Percentiles rank a stretch among this genome's conserved stretches.
Evolutionary conservation across 2,329 filamentous ascomycete species (phyloP).

Genomic region (Cryphonectria japonica): DNA sequence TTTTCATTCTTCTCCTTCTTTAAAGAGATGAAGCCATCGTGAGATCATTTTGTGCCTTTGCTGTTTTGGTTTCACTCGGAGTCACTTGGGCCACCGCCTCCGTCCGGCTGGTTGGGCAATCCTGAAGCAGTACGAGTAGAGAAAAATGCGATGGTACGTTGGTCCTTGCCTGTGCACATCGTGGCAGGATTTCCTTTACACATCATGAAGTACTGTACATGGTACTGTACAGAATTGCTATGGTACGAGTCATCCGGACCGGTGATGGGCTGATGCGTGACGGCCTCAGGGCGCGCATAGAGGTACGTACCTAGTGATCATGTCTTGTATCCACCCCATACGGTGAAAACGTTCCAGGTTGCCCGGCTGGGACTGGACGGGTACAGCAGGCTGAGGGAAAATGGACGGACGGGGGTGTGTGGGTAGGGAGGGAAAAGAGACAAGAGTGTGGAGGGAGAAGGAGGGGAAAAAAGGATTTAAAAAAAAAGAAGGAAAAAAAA

Average conservation of each 20-base stretch:
- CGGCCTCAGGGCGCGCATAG: not conserved
- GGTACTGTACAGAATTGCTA: not conserved
- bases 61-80: not conserved
- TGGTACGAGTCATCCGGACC: slow-evolving; percentile 32
- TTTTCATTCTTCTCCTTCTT: not conserved
- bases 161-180: not conserved
- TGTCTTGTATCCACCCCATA: not conserved
- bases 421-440: not conserved
- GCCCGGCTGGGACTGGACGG: not conserved
- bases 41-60: not conserved
- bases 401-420: not conserved
- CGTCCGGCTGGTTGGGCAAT: not conserved
- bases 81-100: not conserved
- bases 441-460: not conserved
- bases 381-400: slow-evolving; percentile 4
- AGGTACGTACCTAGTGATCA: not conserved
- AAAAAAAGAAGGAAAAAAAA: slow-evolving; percentile 5
- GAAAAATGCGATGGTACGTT: not conserved
- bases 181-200: not conserved
- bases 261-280: slow-evolving; percentile 28
- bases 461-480: not conserved
- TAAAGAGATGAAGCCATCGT: slow-evolving; percentile 4
- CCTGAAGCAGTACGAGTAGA: not conserved
- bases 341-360: not conserved
- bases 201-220: too few species aligned